Evolutionary conservation across 768 basidiomycete species (phyloP).

Genomic region (Trametes gibbosa): DNA sequence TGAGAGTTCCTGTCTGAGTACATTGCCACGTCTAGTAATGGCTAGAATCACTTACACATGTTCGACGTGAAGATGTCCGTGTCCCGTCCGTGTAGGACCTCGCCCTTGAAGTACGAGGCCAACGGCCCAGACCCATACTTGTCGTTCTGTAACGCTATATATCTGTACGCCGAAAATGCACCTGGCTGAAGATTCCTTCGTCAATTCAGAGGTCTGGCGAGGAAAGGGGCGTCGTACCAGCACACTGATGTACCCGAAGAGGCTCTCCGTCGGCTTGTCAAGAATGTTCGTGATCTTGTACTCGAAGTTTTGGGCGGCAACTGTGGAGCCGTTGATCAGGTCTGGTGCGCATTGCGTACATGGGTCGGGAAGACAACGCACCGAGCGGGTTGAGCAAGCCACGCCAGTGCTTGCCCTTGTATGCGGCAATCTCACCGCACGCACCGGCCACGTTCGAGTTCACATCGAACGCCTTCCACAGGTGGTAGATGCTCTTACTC

Average conservation of each 20-base stretch:
- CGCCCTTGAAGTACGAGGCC: slow-evolving; percentile 97
- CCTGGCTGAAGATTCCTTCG: slow-evolving; percentile 54
- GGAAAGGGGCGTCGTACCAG: slow-evolving; percentile 42
- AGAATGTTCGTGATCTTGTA: slow-evolving; percentile 91
- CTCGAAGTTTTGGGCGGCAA: slow-evolving; percentile 95
- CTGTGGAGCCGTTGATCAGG: slow-evolving; percentile 32
- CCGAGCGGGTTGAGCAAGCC: slow-evolving; percentile 81
- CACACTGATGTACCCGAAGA: slow-evolving; percentile 97
- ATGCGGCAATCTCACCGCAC: slow-evolving; percentile 93
- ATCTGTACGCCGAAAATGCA: slow-evolving; percentile 90
- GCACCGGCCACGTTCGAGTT: slow-evolving; percentile 93
- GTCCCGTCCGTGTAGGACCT: slow-evolving; percentile 77
- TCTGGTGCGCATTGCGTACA: background rate
- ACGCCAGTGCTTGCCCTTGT: slow-evolving; percentile 86
- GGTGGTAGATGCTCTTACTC: slow-evolving; percentile 84
- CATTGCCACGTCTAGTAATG: background rate
- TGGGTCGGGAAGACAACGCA: slow-evolving; percentile 30
- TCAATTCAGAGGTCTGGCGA: background rate
- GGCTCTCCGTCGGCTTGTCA: slow-evolving; percentile 84
- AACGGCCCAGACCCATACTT: slow-evolving; percentile 79
- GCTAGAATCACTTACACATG: slow-evolving; percentile 64
- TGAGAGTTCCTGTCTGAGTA: slow-evolving; percentile 26
- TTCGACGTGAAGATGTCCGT: slow-evolving; percentile 95
- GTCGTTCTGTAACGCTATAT: slow-evolving; percentile 88
- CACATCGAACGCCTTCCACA: slow-evolving; percentile 95